phyloP scores from a whole-genome alignment of 768 basidiomycete species.

The Panellus pusillus region DNA sequence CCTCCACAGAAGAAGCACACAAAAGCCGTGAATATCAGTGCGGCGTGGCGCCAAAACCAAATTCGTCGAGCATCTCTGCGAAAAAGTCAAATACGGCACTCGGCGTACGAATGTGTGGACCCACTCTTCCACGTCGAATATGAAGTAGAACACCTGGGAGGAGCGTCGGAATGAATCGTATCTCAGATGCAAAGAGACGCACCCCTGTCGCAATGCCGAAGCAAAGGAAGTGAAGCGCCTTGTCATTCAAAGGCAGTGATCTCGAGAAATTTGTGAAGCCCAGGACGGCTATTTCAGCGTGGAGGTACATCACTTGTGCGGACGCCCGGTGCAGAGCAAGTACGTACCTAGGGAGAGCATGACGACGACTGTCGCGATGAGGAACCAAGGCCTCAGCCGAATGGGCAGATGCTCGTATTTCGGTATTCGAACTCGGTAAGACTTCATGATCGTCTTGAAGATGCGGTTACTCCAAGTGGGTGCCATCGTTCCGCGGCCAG shows the following conservation, averaged over 20 bases:
- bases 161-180: background rate
- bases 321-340: no score
- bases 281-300: slow-evolving; percentile 50
- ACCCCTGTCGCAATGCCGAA: slow-evolving; percentile 67
- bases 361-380: slow-evolving; percentile 65
- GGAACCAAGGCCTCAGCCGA: slow-evolving; percentile 79
- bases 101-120: slow-evolving; percentile 25
- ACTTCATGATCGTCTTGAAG: slow-evolving; percentile 69
- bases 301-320: no score
- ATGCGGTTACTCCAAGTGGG: slow-evolving; percentile 30
- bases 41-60: slow-evolving; percentile 84
- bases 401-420: slow-evolving; percentile 67
- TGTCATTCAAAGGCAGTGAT: slow-evolving; percentile 72
- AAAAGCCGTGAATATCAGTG: slow-evolving; percentile 65
- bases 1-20: slow-evolving; percentile 81
- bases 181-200: background rate
- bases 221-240: slow-evolving; percentile 77
- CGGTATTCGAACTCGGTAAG: slow-evolving; percentile 59
- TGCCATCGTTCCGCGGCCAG: no score
- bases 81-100: background rate
- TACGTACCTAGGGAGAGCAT: slow-evolving; percentile 52
- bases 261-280: slow-evolving; percentile 74
- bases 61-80: slow-evolving; percentile 71
- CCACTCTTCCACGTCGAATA: slow-evolving; percentile 86
- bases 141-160: slow-evolving; percentile 74